Conservation (phyloP, 2,329 filamentous ascomycete genomes). For the Hymenoscyphus fructigenus region DNA sequence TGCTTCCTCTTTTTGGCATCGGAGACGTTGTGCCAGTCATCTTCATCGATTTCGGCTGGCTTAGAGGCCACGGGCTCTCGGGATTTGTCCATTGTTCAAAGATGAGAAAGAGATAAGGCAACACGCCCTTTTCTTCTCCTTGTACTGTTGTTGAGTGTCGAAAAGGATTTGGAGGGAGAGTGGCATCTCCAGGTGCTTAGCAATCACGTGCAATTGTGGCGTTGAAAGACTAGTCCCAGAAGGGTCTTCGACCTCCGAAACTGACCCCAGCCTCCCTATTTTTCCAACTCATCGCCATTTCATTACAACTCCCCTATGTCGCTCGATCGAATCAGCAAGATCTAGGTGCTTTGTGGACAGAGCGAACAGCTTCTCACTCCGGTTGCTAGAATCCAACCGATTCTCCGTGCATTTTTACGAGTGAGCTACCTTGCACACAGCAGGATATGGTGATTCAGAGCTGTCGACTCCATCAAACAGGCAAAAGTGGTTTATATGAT, state of each 20-base stretch:
- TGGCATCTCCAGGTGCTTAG: not conserved
- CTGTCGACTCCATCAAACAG: too few species aligned
- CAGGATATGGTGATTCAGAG: too few species aligned
- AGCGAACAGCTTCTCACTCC: not conserved
- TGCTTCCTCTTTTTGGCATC: conserved; percentile 25
- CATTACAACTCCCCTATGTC: not conserved
- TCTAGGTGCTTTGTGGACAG: not conserved
- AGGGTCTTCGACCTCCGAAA: not conserved
- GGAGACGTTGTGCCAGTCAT: conserved; percentile 19
- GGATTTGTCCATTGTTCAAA: not conserved
- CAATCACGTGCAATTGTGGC: not conserved
- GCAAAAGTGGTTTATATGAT: too few species aligned
- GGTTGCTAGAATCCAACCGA: too few species aligned
- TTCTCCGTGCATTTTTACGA: too few species aligned
- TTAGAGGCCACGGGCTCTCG: not conserved
- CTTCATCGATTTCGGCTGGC: conserved; percentile 4
- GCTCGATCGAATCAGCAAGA: not conserved
- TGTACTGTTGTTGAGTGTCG: not conserved
- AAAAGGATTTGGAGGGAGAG: not conserved
- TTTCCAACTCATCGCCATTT: too few species aligned
- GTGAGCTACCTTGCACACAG: too few species aligned
- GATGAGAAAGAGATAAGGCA: too few species aligned
- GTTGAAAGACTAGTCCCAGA: not conserved
- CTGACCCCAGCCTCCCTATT: not conserved
- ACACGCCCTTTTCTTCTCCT: too few species aligned